phyloP scores from a whole-genome alignment of 2,329 filamentous ascomycete genomes.

The Paecilomyces fulvus region DNA sequence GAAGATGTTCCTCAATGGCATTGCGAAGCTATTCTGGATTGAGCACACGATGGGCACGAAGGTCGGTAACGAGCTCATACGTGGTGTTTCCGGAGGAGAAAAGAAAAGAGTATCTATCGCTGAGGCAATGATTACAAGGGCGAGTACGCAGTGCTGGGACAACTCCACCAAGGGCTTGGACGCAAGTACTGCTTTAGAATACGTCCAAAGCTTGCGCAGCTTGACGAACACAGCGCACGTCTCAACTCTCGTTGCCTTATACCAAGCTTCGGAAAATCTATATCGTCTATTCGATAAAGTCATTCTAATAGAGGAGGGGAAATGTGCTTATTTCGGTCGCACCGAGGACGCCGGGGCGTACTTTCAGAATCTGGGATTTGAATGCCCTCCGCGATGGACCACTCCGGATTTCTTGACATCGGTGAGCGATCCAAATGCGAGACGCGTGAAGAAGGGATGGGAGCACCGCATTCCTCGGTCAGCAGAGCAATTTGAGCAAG shows the following conservation, averaged over 20 bases:
- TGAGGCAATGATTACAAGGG: constrained; percentile 62
- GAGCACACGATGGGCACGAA: constrained; percentile 64
- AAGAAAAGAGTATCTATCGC: constrained; percentile 75
- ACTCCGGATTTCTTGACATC: constrained; percentile 71
- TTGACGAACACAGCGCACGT: constrained; percentile 56
- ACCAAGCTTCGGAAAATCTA: constrained; percentile 53
- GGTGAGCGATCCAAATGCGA: constrained; percentile 56
- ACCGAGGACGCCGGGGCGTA: constrained; percentile 57
- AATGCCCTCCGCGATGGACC: constrained; percentile 62
- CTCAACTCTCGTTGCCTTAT: constrained; percentile 60
- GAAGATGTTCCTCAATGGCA: constrained; percentile 55
- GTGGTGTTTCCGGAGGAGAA: constrained; percentile 63
- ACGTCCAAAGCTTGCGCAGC: constrained; percentile 58
- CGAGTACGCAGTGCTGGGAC: constrained; percentile 65
- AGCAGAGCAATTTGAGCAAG: constrained; percentile 46
- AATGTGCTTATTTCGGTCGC: constrained; percentile 63
- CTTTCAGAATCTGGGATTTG: constrained; percentile 63
- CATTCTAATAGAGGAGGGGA: constrained; percentile 57
- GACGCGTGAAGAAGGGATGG: constrained; percentile 48
- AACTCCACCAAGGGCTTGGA: constrained; percentile 68
- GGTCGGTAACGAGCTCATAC: constrained; percentile 65
- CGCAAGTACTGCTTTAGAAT: constrained; percentile 64
- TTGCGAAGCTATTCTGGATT: constrained; percentile 64
- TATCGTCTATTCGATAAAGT: constrained; percentile 59
- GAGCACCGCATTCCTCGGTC: constrained; percentile 50